Percentiles rank a stretch among this genome's conserved stretches.
Evolutionary conservation across 768 basidiomycete genomes (phyloP).

Genomic region (Galerina sulciceps): DNA sequence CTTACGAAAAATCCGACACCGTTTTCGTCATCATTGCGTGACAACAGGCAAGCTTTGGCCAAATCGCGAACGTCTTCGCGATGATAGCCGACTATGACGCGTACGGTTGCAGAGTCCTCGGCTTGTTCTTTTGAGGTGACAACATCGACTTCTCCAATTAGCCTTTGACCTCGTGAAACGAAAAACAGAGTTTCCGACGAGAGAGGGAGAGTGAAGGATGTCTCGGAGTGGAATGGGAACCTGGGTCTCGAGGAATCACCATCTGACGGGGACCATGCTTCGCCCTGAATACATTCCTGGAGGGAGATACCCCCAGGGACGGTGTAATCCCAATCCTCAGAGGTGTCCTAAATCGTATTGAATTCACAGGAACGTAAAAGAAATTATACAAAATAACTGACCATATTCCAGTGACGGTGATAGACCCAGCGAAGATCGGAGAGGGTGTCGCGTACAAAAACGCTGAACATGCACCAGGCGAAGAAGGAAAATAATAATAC

Average conservation of each 20-base stretch:
- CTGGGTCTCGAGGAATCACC: neutral
- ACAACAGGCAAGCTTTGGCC: constrained; percentile 32
- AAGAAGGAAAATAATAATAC: too few species aligned
- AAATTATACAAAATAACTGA: too few species aligned
- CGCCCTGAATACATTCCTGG: neutral
- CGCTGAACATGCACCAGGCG: too few species aligned
- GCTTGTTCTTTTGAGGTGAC: constrained; percentile 7
- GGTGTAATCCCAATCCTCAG: neutral
- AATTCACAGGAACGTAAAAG: too few species aligned
- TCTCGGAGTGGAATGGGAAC: neutral
- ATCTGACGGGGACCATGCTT: neutral
- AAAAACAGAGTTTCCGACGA: constrained; percentile 5
- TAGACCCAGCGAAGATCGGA: too few species aligned
- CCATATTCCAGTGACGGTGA: too few species aligned
- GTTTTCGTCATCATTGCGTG: constrained; percentile 23
- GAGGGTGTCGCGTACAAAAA: too few species aligned
- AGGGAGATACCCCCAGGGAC: neutral
- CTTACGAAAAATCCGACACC: constrained; percentile 43
- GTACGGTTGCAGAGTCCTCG: constrained; percentile 1
- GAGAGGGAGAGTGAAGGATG: constrained; percentile 4
- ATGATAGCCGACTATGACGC: constrained; percentile 20
- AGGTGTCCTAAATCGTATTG: neutral
- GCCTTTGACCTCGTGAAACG: constrained; percentile 14
- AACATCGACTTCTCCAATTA: neutral
- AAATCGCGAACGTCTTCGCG: constrained; percentile 15